phyloP scores from a whole-genome alignment of 805 yeast species.

The Debaryomyces hansenii region DNA sequence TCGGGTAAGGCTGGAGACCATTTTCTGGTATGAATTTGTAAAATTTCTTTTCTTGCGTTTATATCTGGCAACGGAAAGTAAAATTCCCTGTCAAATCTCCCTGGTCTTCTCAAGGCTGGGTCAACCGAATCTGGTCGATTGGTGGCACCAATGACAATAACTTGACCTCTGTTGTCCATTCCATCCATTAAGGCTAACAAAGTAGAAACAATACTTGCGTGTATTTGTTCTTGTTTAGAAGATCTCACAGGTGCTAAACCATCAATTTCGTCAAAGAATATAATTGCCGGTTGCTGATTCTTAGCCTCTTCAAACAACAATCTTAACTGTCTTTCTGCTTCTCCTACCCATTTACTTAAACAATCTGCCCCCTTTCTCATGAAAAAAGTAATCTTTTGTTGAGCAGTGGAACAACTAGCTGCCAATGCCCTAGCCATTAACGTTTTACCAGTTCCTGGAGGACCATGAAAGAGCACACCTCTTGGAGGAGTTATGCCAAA shows the following conservation, averaged over 20 bases:
- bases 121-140: conserved; percentile 98
- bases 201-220: conserved; percentile 95
- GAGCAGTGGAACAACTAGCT: conserved; percentile 85
- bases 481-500: conserved; percentile 94
- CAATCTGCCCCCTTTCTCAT: conserved; percentile 99
- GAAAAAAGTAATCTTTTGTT: conserved; percentile 86
- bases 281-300: conserved; percentile 92
- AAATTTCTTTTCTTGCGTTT: conserved; percentile 73
- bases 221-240: conserved; percentile 97
- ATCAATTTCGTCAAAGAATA: conserved; percentile 96
- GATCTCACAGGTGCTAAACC: conserved; percentile 98
- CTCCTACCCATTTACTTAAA: conserved; percentile 98
- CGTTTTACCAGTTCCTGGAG: conserved; percentile 99
- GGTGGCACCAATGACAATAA: conserved; percentile 96
- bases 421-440: conserved; percentile 97
- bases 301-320: conserved; percentile 93
- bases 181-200: conserved; percentile 97
- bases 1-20: conserved; percentile 77
- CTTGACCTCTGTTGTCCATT: conserved; percentile 98
- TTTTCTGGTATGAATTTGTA: conserved; percentile 81
- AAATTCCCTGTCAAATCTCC: conserved; percentile 95
- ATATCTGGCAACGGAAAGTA: conserved; percentile 91
- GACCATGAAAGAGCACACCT: conserved; percentile 97
- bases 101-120: conserved; percentile 96
- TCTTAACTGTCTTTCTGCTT: conserved; percentile 93